Base-by-base conservation (phyloP, 805 yeast species). In the Nakazawaea wickerhamii region DNA sequence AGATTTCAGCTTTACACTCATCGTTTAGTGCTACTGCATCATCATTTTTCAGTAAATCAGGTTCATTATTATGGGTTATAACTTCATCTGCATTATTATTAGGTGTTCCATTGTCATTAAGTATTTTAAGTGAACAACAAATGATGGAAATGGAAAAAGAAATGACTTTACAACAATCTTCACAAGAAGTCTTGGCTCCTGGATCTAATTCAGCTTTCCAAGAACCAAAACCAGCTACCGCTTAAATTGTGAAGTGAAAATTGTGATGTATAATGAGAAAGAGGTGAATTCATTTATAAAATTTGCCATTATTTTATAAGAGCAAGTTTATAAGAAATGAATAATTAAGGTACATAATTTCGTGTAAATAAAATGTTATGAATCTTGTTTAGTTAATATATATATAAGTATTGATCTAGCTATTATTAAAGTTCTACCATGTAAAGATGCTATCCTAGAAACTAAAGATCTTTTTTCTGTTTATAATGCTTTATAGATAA, bases 131-230 rank as follows among this genome's bases (percentile, higher is more conserved):
- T 47, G 97, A 91, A 70, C 95, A 89, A 61, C 97, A 91, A 70
- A 76, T 90, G 62, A 79, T 82, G 60, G 97, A 90, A 69, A 76
- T 87, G 82, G 97, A 90, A 71, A 88, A 85, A 70, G 93, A 89
- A 60, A 81, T 88, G 74, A 79, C 83, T 45, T 68, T 84, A 58
- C 91, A 84, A 63, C 84, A 81, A 62, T 81, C 83, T 48, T 83
- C 89, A 20, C 81, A 77, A 56, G 89, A 81, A 46, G 75, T 84
- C 36, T 67, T 84, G 55, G 84, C 88, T 33, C 80, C 84, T 48
- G 84, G 85, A 48, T 73, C 80, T 32, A 77, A 71, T 55, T 65
- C 64, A 35, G 73, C 72, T 15, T 53, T 55, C 55, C 58, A 53
- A 39, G 46, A 51, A 44, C 52, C 49, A 42, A 44, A 46, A 25